Base-by-base conservation (phyloP, 2,329 filamentous ascomycete species). In the Aspergillus pseudoglaucus region DNA sequence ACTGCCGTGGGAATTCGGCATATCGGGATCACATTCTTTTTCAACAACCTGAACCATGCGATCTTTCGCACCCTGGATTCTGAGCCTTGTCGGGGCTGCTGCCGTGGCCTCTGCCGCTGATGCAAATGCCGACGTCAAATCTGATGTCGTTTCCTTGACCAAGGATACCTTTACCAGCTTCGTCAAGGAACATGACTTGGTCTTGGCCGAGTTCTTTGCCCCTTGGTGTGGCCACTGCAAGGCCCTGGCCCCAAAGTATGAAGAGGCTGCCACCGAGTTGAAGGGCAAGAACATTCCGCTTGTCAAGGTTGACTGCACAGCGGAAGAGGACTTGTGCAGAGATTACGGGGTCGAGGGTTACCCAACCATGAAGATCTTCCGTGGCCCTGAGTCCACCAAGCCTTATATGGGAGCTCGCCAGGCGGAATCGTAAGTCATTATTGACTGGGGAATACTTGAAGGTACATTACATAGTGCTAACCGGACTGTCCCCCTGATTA, bases 201-300 rank as follows among this genome's bases (percentile, higher is more conserved):
- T 96, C 47, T 84, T 98, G 53, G 90, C 90, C 61, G 90, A 98
- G 77, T 98, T 96, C 83, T 96, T 88, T 71, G 91, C 91, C 59
- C 90, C 91, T 61, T 95, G 91, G 90, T 95, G 88, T 61, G 91
- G 90, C 58, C 91, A 97, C 81, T 97, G 91, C 87, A 97, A 98
- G 80, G 91, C 91, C 52, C 88, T 98, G 58, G 93, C 73, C 30
- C 73, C 74, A 22, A 74, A 77, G 55, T 76, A 76, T 52, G 74
- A 76, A 53, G 64, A 70, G 47, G 74, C 74, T 42, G 74, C 74
- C 40, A 70, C 72, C 6, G 67, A 73, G 45, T 57, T 77, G 47
- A 75, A 76, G 57, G 63, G 66, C 52, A 76, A 75, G 62, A 64
- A 75, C 45, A 75, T 77, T 30, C 59, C 71, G 10, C 53, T 76